A percentile compares a stretch with the other conserved stretches of the same genome.
Conservation (phyloP, 75 land plant genomes). For the Isoetes taiwanensis region DNA sequence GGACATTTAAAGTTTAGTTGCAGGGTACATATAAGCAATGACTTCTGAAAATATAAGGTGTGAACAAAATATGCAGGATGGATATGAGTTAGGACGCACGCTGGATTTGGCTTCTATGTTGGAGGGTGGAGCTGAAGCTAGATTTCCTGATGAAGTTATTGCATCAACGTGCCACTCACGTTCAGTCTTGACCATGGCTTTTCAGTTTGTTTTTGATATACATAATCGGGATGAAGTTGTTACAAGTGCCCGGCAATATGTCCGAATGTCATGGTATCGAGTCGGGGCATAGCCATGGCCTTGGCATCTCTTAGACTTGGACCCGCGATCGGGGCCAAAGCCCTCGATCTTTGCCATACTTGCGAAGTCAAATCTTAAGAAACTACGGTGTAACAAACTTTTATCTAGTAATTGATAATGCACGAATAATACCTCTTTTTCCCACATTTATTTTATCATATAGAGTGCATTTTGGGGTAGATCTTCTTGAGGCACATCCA, state of each 20-base stretch:
- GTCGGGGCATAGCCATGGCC: constrained; percentile 89
- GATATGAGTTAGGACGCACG: constrained; percentile 57
- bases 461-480: constrained; percentile 64
- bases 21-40: too few species aligned
- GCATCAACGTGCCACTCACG: constrained; percentile 21
- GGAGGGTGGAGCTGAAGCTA: constrained; percentile 47
- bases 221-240: constrained; percentile 66
- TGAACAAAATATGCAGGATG: constrained; percentile 39
- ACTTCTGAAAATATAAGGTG: too few species aligned
- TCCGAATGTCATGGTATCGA: constrained; percentile 68
- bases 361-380: too few species aligned
- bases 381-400: too few species aligned
- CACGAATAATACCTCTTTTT: too few species aligned
- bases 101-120: constrained; percentile 79
- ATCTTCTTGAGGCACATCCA: constrained; percentile 34
- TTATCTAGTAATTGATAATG: too few species aligned
- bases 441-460: neutral
- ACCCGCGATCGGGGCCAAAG: constrained; percentile 27
- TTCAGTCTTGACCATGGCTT: constrained; percentile 81
- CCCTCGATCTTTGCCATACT: too few species aligned
- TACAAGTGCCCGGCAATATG: constrained; percentile 78
- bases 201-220: constrained; percentile 69
- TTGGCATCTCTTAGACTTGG: constrained; percentile 46
- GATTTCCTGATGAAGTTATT: constrained; percentile 20
- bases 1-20: too few species aligned